Percentiles rank a stretch among this genome's conserved stretches.
phyloP scores from a whole-genome alignment of 352 stramenopile genomes.

The Vaucheria bursata region DNA sequence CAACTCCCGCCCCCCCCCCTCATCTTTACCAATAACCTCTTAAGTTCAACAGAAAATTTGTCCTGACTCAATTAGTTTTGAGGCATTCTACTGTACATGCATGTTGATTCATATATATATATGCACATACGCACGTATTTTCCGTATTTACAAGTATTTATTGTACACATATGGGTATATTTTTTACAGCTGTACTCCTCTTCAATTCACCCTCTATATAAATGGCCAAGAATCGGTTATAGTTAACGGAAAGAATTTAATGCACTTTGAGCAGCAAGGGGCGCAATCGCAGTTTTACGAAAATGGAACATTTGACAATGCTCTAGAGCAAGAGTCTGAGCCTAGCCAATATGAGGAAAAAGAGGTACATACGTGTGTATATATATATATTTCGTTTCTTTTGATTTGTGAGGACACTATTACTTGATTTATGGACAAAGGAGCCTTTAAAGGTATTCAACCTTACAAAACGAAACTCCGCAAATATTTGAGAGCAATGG shows the following conservation, averaged over 20 bases:
- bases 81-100: background rate
- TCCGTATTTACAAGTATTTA: constrained; percentile 19
- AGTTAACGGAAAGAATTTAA: constrained; percentile 24
- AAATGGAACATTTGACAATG: background rate
- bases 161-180: background rate
- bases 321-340: constrained; percentile 31
- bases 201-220: constrained; percentile 36
- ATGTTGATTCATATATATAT: background rate
- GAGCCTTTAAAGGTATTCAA: background rate
- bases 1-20: too few species aligned
- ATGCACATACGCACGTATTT: background rate
- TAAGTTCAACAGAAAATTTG: background rate
- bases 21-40: background rate
- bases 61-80: background rate
- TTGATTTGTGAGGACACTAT: background rate
- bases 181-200: constrained; percentile 31
- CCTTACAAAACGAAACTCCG: background rate
- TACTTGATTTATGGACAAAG: background rate
- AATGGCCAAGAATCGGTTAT: background rate
- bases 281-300: background rate
- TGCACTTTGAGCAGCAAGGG: constrained; percentile 50
- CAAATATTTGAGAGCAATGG: too few species aligned
- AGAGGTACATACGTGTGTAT: constrained; percentile 4
- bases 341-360: constrained; percentile 30
- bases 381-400: background rate